Evolutionary conservation across 176 grass and related monocot genomes (phyloP), one percentile per base, ranked within the genome.

Genomic region (Carex cristatella): DNA sequence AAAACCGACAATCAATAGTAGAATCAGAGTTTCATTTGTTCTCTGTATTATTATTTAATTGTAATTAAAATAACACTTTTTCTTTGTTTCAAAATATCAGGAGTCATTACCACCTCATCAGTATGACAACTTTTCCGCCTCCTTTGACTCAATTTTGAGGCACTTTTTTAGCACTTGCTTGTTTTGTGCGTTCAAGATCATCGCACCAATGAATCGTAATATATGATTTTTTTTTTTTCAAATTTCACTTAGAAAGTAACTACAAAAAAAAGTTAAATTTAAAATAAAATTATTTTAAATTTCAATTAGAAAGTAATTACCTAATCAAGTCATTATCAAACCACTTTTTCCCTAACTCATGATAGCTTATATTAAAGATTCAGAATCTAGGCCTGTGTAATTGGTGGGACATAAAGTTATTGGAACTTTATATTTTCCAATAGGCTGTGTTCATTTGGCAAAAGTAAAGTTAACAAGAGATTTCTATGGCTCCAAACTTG

Each of bases 281-380:
- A 23, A 23, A 23, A 23, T 23, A 23, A 23, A 23, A 23, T 23
- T 23, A 23, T 23, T 23, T 23, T 23, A 23, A 23, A 23, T 23
- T 23, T 23, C 23, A 23, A 23, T 23, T 23, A 23, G 23, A 23
- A 23, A 23, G 13, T 16, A 78, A 78, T 57, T 78, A 27, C 15
- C 71, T 54, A 54, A 75, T 14, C 0, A 73, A 54, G 42, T 27
- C n/a, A 31, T 76, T 30, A 76, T 54, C 46, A 28, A 75, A 0
- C 9, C 46, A 27, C 27, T 1, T 75, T 75, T 49, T 46, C 46
- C 53, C 23, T 77, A 56, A 78, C 51, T 14, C 30, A 4, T 57
- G 74, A 78, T 78, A 76, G n/a, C 46, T 76, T 54, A 54, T 76
- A 31, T 76, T 4, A 1, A 75, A 76, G 19, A 76, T 76, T 76